Evolutionary conservation across 176 grass and related monocot genomes (phyloP), one percentile per base, ranked within the genome.

Genomic region (Aegilops speltoides): DNA sequence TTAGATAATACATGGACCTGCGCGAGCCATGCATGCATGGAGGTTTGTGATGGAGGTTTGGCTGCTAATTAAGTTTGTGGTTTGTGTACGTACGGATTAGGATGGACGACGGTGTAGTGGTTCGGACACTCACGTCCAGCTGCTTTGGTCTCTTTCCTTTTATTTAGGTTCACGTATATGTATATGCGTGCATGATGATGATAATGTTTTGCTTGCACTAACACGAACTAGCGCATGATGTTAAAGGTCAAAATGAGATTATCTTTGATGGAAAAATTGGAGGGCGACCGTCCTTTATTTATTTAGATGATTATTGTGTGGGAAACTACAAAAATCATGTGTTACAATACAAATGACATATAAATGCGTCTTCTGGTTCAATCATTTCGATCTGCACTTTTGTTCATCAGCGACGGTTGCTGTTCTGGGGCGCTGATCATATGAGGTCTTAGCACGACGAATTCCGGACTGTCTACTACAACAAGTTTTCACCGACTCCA

Each of bases 101-200:
- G 74, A 90, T 25, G 65, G 66, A 90, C 38, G 84, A 83, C 76
- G 26, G 73, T 86, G 41, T 83, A 79, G 89, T 90, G 89, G 84
- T 79, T 73, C 79, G 48, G 10, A 87, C 89, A 90, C 89, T 90
- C 74, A 87, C 41, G 82, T 43, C 32, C 57, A 64, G 11, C 24
- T 86, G 31, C 64, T 83, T 73, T 79, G 79, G 40, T 72, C 79
- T 73, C 41, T 65, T 83, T 72, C 31, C 17, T 64, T 86, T 79
- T 69, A 31, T 86, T 79, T 69, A 31, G 37, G 36, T 62, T 41
- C 34, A 63, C 50, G 28, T 75, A 31, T 75, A 31, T 80, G 34
- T 34, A 8, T 43, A 23, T 77, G 26, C 20, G 71, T 62, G 38
- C 48, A 82, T 56, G 73, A 73, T 83, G 83, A 87, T 79, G 79